Evolutionary conservation across 2,329 filamentous ascomycete genomes (phyloP), one percentile per base, ranked within the genome.

Genomic region (Claviceps fusiformis): DNA sequence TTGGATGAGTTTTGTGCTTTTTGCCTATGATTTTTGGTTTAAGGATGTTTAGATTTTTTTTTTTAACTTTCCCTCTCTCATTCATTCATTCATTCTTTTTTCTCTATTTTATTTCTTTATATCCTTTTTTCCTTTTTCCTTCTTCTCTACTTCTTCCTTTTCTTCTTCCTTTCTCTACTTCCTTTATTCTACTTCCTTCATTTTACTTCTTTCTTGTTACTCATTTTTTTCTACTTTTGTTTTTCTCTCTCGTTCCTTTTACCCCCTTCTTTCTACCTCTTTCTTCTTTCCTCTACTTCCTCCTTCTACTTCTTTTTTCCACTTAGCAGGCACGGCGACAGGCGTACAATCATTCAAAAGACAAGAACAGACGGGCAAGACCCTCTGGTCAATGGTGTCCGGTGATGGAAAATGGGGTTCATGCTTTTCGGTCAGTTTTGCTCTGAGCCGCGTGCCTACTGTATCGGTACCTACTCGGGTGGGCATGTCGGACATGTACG

Each of bases 281-380:
- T 37, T 41, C 35, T 11, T 33, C 44, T 50, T 8, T 52, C 44
- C 31, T 15, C 24, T 17, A 3, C 24, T 3, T 45, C 17, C 3
- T 27, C 6, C 33, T 17, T 31, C 45, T 31, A 7, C 13, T 47
- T 17, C 33, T 39, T 39, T 39, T 48, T 31, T 24, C 27, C 7
- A 27, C 37, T 27, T 37, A 44, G 52, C 52, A 50, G 54, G 56
- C 55, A 54, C 56, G 56, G 56, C 56, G 54, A 56, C 45, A 13
- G 56, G 56, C 57, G 53, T 57, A 56, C 53, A 9, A 29, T 51
- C 11, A 3, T 29, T 51, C 1, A 31, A 10, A 31, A 17, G 24
- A 47, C 27, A 29, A 17, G n/a, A 50, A 33, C 29, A 41, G 29
- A 15, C 10, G 24, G 49, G 49, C 24, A 39, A 24, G 24, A 3